Base-by-base conservation (phyloP, 306 rosid species). In the Glycyrrhiza uralensis region DNA sequence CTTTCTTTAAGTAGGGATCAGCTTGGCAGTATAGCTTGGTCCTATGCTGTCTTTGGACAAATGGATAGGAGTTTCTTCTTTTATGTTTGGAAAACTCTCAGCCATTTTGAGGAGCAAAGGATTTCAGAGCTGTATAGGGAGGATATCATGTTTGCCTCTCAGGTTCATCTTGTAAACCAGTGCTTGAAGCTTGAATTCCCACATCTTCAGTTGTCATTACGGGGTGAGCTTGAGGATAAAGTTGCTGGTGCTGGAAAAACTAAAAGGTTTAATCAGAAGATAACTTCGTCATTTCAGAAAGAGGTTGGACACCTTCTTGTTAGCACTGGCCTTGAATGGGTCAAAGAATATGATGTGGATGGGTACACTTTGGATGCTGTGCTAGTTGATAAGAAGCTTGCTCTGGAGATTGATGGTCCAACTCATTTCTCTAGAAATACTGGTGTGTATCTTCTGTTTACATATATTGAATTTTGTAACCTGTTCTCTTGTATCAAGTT, bases 381-480 rank as follows among this genome's bases (percentile, higher is more conserved):
- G 52, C 3, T 89, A 66, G 66, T 84, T 68, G 92, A 86, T 79
- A 89, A 86, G 87, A 89, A 85, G 84, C 72, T 94, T 77, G 97
- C 92, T 75, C 42, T 94, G 83, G 98, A 94, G 82, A 94, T 94
- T 75, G 97, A 94, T 82, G 98, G 98, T 52, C 97, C 97, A 59
- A 89, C 97, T 10, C 98, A 94, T 85, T 94, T 94, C 91, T 91
- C 98, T 41, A 89, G 98, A 87, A 94, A 94, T 41, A 83, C 90
- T 3, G 90, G 98, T 91, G 63, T 24, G 90, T 9, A 49, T 61
- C 26, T 44, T 55, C 23, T 64, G 36, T 41, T 76, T 70, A 28
- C 26, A 2, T 2, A 45, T 22, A 39, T 22, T 64, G 22, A 66
- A 15, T 46, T 68, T 64, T 32, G 20, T n/a, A 72, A 36, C 57